Conservation (phyloP, 352 stramenopile species). For the Pythium insidiosum region DNA sequence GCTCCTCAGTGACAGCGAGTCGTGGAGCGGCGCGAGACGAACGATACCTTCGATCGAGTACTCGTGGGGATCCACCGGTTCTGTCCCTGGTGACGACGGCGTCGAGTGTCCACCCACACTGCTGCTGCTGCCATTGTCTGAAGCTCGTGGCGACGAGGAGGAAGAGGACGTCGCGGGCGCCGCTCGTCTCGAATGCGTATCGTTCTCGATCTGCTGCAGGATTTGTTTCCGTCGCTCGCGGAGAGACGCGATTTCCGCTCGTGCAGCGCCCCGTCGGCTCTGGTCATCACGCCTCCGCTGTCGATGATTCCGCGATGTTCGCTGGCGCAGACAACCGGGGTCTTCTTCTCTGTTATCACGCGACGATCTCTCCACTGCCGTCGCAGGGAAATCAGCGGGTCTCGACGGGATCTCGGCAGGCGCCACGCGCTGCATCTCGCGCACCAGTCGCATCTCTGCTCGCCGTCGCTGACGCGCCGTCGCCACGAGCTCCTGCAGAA, state of each 20-base stretch:
- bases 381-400: too few relatives aligned
- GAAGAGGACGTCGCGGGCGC: too few relatives aligned
- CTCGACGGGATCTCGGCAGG: too few relatives aligned
- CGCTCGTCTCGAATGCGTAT: too few relatives aligned
- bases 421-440: constrained; percentile 19
- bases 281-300: not conserved
- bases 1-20: too few relatives aligned
- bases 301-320: not conserved
- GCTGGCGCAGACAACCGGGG: too few relatives aligned
- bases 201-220: constrained; percentile 30
- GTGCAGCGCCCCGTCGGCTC: not conserved
- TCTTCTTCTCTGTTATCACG: too few relatives aligned
- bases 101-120: too few relatives aligned
- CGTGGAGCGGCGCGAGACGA: constrained; percentile 1
- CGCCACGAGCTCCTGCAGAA: constrained; percentile 23
- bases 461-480: constrained; percentile 20
- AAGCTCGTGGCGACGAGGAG: not conserved
- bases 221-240: constrained; percentile 38
- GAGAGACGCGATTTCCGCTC: constrained; percentile 28
- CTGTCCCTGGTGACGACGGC: too few relatives aligned
- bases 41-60: constrained; percentile 58
- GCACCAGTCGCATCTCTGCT: constrained; percentile 28
- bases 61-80: too few relatives aligned
- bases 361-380: too few relatives aligned
- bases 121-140: not conserved